These are phyloP conservation scores for Penicillium sp. DNA, from an alignment of 2,329 filamentous ascomycete genomes.

Conservation along the genomic window DNA sequence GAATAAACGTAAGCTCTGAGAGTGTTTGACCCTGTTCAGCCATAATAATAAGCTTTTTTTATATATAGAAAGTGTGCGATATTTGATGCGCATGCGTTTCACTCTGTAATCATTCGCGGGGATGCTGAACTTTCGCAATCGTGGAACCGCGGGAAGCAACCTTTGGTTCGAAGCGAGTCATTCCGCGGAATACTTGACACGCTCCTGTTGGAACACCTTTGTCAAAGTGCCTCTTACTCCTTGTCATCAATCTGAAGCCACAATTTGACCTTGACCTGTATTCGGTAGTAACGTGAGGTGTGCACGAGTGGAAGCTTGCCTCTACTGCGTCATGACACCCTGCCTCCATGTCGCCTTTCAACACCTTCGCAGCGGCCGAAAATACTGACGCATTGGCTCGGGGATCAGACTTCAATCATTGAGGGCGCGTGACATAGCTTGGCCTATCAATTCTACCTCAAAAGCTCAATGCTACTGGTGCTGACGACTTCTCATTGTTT, in stretches of 20 bases:
- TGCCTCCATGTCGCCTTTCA: too few relatives aligned
- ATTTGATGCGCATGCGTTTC: not conserved
- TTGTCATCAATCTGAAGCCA: not conserved
- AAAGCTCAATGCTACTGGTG: too few relatives aligned
- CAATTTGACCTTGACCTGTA: not conserved
- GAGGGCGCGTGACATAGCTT: too few relatives aligned
- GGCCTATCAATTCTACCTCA: too few relatives aligned
- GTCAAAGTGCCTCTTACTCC: not conserved
- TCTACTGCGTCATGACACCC: too few relatives aligned
- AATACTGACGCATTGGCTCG: too few relatives aligned
- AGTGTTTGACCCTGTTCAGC: not conserved
- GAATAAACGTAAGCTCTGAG: not conserved
- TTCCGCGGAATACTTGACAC: not conserved
- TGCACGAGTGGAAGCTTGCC: too few relatives aligned
- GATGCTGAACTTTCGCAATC: not conserved
- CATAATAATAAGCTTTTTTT: not conserved
- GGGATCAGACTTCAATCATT: too few relatives aligned
- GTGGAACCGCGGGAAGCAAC: not conserved
- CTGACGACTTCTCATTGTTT: too few relatives aligned
- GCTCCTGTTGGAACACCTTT: not conserved
- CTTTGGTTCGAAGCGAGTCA: not conserved
- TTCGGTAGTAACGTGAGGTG: not conserved
- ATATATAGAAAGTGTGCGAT: not conserved
- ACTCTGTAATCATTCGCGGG: not conserved
- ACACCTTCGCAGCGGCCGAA: too few relatives aligned